Base-by-base conservation (phyloP, 2,329 filamentous ascomycete species). In the Penicillium sp. region DNA sequence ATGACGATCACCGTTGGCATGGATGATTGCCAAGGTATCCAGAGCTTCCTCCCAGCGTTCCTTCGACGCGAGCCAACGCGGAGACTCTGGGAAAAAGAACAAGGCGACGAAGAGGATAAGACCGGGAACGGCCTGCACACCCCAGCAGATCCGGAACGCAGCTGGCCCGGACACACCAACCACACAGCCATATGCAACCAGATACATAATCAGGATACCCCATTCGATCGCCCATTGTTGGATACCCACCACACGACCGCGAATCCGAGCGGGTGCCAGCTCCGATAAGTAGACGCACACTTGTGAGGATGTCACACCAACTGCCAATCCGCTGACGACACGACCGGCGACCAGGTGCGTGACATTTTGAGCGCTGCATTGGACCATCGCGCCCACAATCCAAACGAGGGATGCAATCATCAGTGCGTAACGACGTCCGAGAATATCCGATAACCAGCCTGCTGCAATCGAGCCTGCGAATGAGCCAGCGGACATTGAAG, bases 71-170 rank as follows among this genome's bases (percentile, higher is more conserved):
- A 87, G 73, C 84, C 84, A 87, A 59, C 85, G 76, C 2, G 83
- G 84, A 0, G 83, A 86, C 54, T 85, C 80, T 2, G 84, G 84
- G 43, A 86, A 79, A 68, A 86, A 84, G 24, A 80, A 77, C 5
- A 75, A 77, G 42, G 82, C 83, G 43, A 77, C 56, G 51, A 86
- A 79, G 36, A 87, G 76, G 44, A 85, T 66, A 16, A 86, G 68
- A 22, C 79, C 83, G 0, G 85, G 85, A 40, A 87, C 69, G 54
- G 84, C 84, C 62, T 88, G 85, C 5, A 85, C 75, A 39, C 82
- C 85, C 85, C 85, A 88, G 16, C 85, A 83, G 2, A 85, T 79
- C 13, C 85, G 75, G 72, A 84, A 85, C 4, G 80, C 75, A 1
- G 77, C 74, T 0, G 75, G 64, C 5, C 78, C 75, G 0, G 69